Evolutionary conservation across 208 protist genomes (phyloP).

Genomic region (Acanthamoeba triangularis): DNA sequence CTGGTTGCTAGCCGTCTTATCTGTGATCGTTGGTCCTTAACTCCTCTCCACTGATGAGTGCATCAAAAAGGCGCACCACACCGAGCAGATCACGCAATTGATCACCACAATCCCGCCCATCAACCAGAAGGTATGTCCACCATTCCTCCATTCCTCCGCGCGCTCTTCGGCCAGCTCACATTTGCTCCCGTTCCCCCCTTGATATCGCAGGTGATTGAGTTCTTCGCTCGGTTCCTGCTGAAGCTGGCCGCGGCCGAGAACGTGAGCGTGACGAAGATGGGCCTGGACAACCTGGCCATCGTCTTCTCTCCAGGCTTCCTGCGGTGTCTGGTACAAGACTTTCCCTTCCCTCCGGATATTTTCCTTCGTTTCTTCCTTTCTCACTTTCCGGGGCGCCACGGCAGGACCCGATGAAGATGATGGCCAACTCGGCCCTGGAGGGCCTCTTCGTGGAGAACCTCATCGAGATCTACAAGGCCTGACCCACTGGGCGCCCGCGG

Average conservation of each 20-base stretch:
- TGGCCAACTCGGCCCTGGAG: constrained; percentile 41
- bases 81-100: not conserved
- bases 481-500: too few species aligned
- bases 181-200: too few species aligned
- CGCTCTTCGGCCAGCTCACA: too few species aligned
- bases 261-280: constrained; percentile 43
- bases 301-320: constrained; percentile 65
- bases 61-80: constrained; percentile 8
- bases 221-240: constrained; percentile 3
- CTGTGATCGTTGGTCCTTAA: not conserved
- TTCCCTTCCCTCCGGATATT: too few species aligned
- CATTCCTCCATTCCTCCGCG: too few species aligned
- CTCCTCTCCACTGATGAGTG: constrained; percentile 3
- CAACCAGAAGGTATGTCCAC: constrained; percentile 49
- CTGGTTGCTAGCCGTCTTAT: not conserved
- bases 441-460: constrained; percentile 53
- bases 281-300: constrained; percentile 63
- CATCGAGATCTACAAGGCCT: constrained; percentile 39
- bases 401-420: constrained; percentile 48
- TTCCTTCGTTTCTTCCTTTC: too few species aligned
- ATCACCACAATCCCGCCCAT: not conserved
- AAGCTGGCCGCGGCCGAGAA: constrained; percentile 6
- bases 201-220: not conserved
- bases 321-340: constrained; percentile 47
- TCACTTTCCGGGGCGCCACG: too few species aligned